Conservation (phyloP, 108 stramenopile genomes). For the Skeletonema marinoi region DNA sequence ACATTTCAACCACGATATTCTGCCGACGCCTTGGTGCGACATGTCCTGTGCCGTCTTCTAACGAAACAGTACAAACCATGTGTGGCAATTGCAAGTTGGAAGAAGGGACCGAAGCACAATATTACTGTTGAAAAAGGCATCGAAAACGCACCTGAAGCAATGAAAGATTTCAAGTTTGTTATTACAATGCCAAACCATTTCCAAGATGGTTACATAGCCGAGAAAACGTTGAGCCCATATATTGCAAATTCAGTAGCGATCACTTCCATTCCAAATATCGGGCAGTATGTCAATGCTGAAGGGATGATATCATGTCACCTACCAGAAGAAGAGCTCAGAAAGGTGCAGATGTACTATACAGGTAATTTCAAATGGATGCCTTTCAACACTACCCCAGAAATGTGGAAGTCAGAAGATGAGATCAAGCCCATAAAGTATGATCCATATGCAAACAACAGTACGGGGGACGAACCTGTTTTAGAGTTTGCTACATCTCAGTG, state of each 20-base stretch:
- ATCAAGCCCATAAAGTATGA: constrained; percentile 18
- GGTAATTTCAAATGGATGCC: constrained; percentile 18
- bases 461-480: constrained; percentile 6
- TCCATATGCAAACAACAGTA: neutral
- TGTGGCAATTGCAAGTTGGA: constrained; percentile 1
- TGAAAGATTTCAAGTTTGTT: constrained; percentile 12
- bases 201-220: constrained; percentile 18
- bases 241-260: constrained; percentile 23
- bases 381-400: constrained; percentile 32
- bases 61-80: constrained; percentile 31
- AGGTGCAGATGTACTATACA: neutral
- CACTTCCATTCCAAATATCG: constrained; percentile 15
- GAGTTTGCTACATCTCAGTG: constrained; percentile 10
- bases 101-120: neutral
- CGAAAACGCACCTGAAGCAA: constrained; percentile 5
- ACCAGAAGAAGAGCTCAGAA: constrained; percentile 1
- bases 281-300: constrained; percentile 17
- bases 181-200: constrained; percentile 18
- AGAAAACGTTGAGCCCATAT: constrained; percentile 24
- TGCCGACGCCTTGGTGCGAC: constrained; percentile 25
- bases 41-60: constrained; percentile 22
- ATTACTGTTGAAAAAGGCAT: neutral
- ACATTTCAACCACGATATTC: constrained; percentile 12
- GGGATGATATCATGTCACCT: constrained; percentile 4
- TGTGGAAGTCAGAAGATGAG: constrained; percentile 8